Conservation (phyloP, 495 filamentous ascomycete genomes). For the Paragyromitra xinjiangensis region DNA sequence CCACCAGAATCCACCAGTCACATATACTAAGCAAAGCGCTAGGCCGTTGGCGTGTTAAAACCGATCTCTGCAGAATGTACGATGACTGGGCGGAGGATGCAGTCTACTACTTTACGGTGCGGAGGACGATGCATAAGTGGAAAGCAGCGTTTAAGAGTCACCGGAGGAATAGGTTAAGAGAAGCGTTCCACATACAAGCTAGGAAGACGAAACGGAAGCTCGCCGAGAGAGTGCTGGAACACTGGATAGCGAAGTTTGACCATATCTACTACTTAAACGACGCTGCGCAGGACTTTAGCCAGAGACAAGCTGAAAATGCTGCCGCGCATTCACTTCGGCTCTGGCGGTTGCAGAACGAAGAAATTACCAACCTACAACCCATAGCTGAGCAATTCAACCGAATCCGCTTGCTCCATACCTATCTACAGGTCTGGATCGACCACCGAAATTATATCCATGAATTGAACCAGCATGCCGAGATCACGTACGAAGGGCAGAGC, state of each 20-base stretch:
- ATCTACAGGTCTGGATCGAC: constrained; percentile 32
- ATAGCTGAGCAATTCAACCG: constrained; percentile 33
- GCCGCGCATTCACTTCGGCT: constrained; percentile 5
- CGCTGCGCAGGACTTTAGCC: constrained; percentile 21
- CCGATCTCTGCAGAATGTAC: constrained; percentile 22
- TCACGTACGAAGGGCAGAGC: constrained; percentile 21
- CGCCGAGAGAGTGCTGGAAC: constrained; percentile 22
- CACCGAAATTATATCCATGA: constrained; percentile 1
- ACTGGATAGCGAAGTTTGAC: constrained; percentile 31
- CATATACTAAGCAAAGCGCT: constrained; percentile 25
- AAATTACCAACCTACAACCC: constrained; percentile 1
- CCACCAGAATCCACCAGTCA: neutral
- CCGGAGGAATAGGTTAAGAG: constrained; percentile 35
- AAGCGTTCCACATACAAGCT: constrained; percentile 48
- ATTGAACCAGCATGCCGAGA: constrained; percentile 27
- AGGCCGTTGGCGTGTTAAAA: constrained; percentile 37
- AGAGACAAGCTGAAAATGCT: neutral
- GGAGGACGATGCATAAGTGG: constrained; percentile 39
- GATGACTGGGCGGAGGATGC: constrained; percentile 54
- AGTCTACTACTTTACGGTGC: constrained; percentile 53
- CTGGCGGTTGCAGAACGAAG: constrained; percentile 21
- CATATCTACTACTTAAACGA: constrained; percentile 23
- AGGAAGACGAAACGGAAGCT: constrained; percentile 45
- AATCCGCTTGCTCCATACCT: constrained; percentile 20
- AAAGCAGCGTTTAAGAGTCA: constrained; percentile 40